Evolutionary conservation across 805 yeast genomes (phyloP), one percentile per base, ranked within the genome.

Genomic region (Torulaspora indica): DNA sequence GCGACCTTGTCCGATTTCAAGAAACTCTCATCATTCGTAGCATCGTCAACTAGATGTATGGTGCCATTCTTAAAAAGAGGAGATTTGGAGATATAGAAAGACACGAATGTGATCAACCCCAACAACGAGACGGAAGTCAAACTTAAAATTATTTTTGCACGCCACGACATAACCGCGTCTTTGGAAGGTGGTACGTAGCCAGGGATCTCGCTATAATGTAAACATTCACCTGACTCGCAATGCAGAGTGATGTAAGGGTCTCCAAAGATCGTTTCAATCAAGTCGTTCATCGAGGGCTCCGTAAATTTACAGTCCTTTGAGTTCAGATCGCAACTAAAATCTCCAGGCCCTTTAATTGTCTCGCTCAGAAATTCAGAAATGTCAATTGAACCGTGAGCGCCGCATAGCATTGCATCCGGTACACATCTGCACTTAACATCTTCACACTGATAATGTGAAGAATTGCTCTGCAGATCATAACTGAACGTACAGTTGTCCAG

Each of bases 201-300:
- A 0, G 98, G 98, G 13, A 93, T 79, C 62, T 93, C 95, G 60
- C 93, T 84, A 56, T 81, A 81, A 63, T 93, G 98, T 17, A 93
- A 54, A 72, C 98, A 93, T 62, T 93, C 98, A 38, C 96, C 91
- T 1, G 95, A 79, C 7, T 70, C 67, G 67, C 98, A 93, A 35
- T 76, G 73, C 43, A 93, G 70, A 1, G 90, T 82, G 58, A 93
- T 93, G 53, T 79, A 76, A 1, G 91, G 86, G 61, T 93, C 98
- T n/a, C 98, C 98, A 68, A 93, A 93, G 2, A 93, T 95, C 6
- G 87, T 80, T 46, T 79, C 73, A 45, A 93, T 93, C 57, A 93
- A 74, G 52, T 86, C 95, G 67, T 93, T 86, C 97, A 93, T 91
- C 43, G 93, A 82, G 35, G 98, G 98, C 61, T 93, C 98, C 2